Evolutionary conservation across 1,284 basidiomycete species (phyloP).

Genomic region (Mrakiaceae sp.): DNA sequence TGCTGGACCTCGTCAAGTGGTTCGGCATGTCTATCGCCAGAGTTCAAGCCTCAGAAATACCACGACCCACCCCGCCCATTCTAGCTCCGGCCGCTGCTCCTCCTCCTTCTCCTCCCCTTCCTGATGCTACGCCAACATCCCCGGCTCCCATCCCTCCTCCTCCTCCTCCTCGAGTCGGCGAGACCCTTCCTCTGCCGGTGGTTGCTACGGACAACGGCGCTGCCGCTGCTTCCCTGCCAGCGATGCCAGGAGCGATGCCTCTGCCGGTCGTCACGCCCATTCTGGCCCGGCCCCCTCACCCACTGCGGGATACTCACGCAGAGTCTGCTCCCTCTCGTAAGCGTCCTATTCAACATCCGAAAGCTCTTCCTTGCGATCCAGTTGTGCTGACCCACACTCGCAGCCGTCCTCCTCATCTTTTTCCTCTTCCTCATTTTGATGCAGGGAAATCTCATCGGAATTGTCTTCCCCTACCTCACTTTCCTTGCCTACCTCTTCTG

Average conservation of each 20-base stretch:
- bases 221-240: background rate
- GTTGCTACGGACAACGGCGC: too few relatives aligned
- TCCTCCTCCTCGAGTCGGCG: background rate
- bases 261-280: background rate
- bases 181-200: too few relatives aligned
- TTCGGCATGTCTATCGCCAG: background rate
- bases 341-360: background rate
- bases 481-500: slow-evolving; percentile 9
- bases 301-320: too few relatives aligned
- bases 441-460: slow-evolving; percentile 7
- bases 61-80: background rate
- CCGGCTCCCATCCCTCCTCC: background rate
- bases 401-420: background rate
- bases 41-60: background rate
- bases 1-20: background rate
- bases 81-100: background rate
- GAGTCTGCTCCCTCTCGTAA: background rate
- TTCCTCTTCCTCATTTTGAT: slow-evolving; percentile 7
- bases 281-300: too few relatives aligned
- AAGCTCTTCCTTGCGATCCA: too few relatives aligned
- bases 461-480: slow-evolving; percentile 10
- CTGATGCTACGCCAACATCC: background rate
- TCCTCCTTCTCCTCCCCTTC: background rate
- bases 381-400: background rate
- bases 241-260: slow-evolving; percentile 8